Conservation (phyloP, 2,329 filamentous ascomycete genomes). For the Aspergillus sp. region DNA sequence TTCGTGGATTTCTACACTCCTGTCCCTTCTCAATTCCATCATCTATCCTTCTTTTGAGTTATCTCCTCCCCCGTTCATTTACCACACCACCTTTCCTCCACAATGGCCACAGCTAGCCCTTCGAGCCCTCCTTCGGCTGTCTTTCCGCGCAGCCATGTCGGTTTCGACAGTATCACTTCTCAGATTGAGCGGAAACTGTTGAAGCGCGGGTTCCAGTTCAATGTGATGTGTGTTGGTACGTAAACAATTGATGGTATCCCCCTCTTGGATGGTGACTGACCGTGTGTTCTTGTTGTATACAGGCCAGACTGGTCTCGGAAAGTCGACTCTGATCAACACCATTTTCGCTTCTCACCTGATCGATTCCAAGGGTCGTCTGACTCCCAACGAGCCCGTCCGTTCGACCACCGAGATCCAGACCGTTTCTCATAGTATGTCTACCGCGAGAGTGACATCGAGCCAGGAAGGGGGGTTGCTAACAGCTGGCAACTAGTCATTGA, state of each 20-base stretch:
- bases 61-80: neutral
- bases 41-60: constrained; percentile 5
- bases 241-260: constrained; percentile 19
- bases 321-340: constrained; percentile 99
- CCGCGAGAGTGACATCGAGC: neutral
- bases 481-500: constrained; percentile 60
- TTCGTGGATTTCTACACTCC: constrained; percentile 1
- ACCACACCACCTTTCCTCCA: constrained; percentile 28
- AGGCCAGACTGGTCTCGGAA: constrained; percentile 98
- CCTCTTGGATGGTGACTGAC: constrained; percentile 17
- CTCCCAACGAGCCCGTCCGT: constrained; percentile 86
- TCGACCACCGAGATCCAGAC: constrained; percentile 97
- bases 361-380: constrained; percentile 92
- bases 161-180: constrained; percentile 99
- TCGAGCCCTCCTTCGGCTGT: constrained; percentile 42
- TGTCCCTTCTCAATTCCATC: neutral
- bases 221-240: constrained; percentile 98
- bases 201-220: constrained; percentile 99
- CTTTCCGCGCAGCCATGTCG: constrained; percentile 95
- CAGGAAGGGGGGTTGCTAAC: neutral
- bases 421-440: constrained; percentile 68
- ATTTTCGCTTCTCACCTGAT: constrained; percentile 99
- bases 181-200: constrained; percentile 99
- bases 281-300: constrained; percentile 21
- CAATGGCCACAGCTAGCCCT: constrained; percentile 59